Base-by-base conservation (phyloP, 2,329 filamentous ascomycete genomes). In the Alternaria sp. region DNA sequence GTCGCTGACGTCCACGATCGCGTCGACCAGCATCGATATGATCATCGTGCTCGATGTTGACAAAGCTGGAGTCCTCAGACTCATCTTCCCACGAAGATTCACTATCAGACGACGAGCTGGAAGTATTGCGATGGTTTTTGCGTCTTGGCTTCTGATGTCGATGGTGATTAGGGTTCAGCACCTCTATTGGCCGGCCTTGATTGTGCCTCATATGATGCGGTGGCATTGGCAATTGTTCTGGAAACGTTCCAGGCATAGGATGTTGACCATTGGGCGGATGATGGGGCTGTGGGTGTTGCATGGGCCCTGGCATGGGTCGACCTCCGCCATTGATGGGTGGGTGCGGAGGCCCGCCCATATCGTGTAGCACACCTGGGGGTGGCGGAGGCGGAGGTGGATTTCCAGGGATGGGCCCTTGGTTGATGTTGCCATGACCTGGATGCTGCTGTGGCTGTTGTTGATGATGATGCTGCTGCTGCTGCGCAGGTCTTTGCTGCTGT, bases 171-270 rank as follows among this genome's bases (percentile, higher is more conserved):
- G 63, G 46, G 20, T 62, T 51, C 28, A 64, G 20, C 0, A 62
- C 43, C 7, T 69, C 60, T 11, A 65, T 49, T 4, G 43, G 24
- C 8, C 56, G 56, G 18, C 46, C 43, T 34, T 58, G 63, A 2
- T 56, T 59, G 5, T 49, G 55, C 34, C 61, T 63, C 54, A 63
- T 57, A 5, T 57, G 55, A 24, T 44, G 24, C 24, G 36, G 49
- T 55, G n/a, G 57, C 57, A 43, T 56, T 20, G 28, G 52, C 18
- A 56, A 46, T 7, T 57, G 14, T 18, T 54, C 62, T 30, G 68
- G 65, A n/a, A 63, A 70, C 6, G 57, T 22, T 20, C 65, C 67
- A 36, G 71, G 64, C 64, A 71, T 71, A 9, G 39, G 22, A 38
- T 39, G 24, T 48, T 20, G 36, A 8, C 26, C 8, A 22, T 14